These are phyloP conservation scores for Cocos nucifera DNA, from an alignment of 176 grass and related monocot species.

Conservation along the genomic window DNA sequence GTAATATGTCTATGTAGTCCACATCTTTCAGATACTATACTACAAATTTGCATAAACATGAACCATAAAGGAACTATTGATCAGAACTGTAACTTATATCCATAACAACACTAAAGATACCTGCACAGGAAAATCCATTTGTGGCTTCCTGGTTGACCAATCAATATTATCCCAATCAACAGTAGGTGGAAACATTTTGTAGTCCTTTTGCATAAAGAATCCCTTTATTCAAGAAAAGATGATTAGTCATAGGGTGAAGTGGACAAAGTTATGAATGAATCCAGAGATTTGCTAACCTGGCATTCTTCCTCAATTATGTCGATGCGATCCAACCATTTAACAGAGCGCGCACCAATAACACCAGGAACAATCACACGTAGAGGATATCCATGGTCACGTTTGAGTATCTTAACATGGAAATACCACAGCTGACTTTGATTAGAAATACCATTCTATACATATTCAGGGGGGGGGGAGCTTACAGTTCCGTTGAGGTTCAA, in stretches of 20 bases:
- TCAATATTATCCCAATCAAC: conserved; percentile 89
- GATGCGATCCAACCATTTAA: conserved; percentile 84
- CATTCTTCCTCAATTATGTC: conserved; percentile 69
- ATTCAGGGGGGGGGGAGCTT: neutral
- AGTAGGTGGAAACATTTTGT: conserved; percentile 88
- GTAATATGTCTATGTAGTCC: too few relatives aligned
- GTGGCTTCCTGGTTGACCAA: conserved; percentile 69
- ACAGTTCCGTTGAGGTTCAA: neutral
- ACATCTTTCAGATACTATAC: too few relatives aligned
- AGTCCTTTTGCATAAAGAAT: conserved; percentile 87
- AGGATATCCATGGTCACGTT: conserved; percentile 82
- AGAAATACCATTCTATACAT: neutral
- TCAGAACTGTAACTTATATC: too few relatives aligned
- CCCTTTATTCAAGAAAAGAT: conserved; percentile 34
- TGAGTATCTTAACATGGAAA: conserved; percentile 40
- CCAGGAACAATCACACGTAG: conserved; percentile 67
- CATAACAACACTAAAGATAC: conserved; percentile 15
- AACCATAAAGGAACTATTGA: too few relatives aligned
- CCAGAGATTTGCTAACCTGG: conserved; percentile 38
- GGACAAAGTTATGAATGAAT: too few relatives aligned
- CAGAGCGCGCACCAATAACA: conserved; percentile 78
- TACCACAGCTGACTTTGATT: neutral
- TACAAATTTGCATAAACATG: too few relatives aligned
- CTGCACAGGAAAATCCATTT: conserved; percentile 96
- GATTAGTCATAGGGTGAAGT: too few relatives aligned